Evolutionary conservation across 352 stramenopile species (phyloP).

Genomic region (Phytophthora syringae): DNA sequence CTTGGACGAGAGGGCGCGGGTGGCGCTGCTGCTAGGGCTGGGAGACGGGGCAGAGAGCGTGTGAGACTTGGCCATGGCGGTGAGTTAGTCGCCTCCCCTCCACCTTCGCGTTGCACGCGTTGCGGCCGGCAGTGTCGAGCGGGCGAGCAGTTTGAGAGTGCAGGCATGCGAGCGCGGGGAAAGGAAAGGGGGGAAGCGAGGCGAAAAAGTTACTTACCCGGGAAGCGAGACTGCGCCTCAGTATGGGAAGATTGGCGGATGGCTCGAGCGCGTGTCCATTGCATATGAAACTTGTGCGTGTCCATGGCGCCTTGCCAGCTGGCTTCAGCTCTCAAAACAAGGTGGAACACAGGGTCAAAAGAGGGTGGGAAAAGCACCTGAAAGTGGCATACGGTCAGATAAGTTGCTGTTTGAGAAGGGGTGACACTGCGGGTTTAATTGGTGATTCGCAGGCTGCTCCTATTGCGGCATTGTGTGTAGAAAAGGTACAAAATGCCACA

Average conservation of each 20-base stretch:
- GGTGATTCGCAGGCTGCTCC: too few relatives aligned
- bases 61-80: constrained; percentile 35
- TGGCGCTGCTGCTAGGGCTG: constrained; percentile 9
- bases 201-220: constrained; percentile 32
- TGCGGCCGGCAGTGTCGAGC: too few relatives aligned
- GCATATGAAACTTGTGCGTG: neutral
- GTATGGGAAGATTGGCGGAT: constrained; percentile 23
- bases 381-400: neutral
- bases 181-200: neutral
- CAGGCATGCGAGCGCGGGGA: neutral
- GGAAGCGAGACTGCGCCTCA: constrained; percentile 9
- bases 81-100: constrained; percentile 4
- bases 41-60: constrained; percentile 17
- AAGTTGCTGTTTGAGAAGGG: neutral
- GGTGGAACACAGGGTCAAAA: neutral
- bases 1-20: constrained; percentile 33
- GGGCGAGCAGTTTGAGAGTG: too few relatives aligned
- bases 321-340: neutral
- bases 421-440: too few relatives aligned
- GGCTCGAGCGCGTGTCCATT: constrained; percentile 1
- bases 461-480: too few relatives aligned
- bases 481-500: too few relatives aligned
- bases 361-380: neutral
- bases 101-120: too few relatives aligned
- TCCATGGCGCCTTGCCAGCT: neutral